A percentile compares a stretch with the other conserved stretches of the same genome.
Evolutionary conservation across 163 green algal genomes (phyloP).

Genomic region (Scenedesmus sp.): DNA sequence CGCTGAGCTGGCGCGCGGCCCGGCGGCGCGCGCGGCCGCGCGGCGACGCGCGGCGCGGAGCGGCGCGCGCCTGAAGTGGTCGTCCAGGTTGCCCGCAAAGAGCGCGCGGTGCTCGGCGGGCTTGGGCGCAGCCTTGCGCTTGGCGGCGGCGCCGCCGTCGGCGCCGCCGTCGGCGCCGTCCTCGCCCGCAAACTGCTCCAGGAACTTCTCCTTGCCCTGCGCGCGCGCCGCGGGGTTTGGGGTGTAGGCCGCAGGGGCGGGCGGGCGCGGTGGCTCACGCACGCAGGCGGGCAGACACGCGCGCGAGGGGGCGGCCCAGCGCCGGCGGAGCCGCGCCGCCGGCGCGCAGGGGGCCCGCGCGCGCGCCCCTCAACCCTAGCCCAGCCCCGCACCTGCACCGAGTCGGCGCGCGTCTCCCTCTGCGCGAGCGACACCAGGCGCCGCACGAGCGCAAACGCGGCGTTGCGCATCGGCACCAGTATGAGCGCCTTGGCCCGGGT

Average conservation of each 20-base stretch:
- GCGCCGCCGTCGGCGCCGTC: constrained; percentile 24
- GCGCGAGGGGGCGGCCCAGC: background rate
- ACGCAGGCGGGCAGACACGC: background rate
- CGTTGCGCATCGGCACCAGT: constrained; percentile 82
- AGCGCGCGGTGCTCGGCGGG: constrained; percentile 77
- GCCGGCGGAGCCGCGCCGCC: background rate
- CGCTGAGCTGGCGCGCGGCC: no score
- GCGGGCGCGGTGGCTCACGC: no score
- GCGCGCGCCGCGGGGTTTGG: background rate
- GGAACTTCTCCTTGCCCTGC: constrained; percentile 76
- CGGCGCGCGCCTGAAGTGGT: constrained; percentile 75
- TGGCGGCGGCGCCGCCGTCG: constrained; percentile 12
- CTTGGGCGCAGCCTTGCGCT: constrained; percentile 38
- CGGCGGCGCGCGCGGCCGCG: no score
- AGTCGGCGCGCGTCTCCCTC: constrained; percentile 76
- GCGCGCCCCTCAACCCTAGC: no score
- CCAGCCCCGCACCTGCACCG: constrained; percentile 64
- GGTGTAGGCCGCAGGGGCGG: background rate
- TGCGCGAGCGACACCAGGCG: constrained; percentile 77
- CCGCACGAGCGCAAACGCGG: constrained; percentile 65
- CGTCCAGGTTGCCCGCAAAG: constrained; percentile 85
- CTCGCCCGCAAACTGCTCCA: constrained; percentile 70
- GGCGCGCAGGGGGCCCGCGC: background rate
- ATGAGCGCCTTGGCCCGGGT: constrained; percentile 85
- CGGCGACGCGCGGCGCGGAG: no score